Conservation (phyloP, 2,329 filamentous ascomycete genomes). For the Pestalotiopsis sp. region DNA sequence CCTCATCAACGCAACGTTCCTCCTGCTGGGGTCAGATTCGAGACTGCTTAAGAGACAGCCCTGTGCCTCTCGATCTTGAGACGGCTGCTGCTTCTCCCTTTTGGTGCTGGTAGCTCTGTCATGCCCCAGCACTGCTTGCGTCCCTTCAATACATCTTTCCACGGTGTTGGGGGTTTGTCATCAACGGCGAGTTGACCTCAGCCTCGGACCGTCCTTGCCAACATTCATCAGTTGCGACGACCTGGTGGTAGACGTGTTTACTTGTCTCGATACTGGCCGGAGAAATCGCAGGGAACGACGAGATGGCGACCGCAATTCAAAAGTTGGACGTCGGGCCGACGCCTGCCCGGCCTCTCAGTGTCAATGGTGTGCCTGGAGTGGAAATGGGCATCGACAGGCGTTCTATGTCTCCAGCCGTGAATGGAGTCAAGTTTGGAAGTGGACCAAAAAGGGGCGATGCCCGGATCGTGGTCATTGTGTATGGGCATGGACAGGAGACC, state of each 20-base stretch:
- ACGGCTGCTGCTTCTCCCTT: not conserved
- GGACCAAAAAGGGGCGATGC: slow-evolving; percentile 53
- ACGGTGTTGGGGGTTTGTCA: not conserved
- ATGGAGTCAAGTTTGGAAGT: slow-evolving; percentile 43
- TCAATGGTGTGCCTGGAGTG: slow-evolving; percentile 27
- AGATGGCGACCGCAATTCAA: slow-evolving; percentile 43
- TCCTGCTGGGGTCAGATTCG: not conserved
- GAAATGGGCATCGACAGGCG: slow-evolving; percentile 27
- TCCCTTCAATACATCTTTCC: not conserved
- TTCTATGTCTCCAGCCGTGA: slow-evolving; percentile 20
- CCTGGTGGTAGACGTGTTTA: no score
- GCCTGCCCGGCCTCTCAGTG: slow-evolving; percentile 42
- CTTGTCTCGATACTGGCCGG: not conserved
- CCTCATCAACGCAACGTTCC: not conserved
- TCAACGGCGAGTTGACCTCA: not conserved
- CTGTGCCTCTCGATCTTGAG: not conserved
- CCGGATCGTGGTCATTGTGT: slow-evolving; percentile 66
- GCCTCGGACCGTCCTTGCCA: not conserved
- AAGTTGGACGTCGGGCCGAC: slow-evolving; percentile 49
- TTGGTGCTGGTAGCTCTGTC: slow-evolving; percentile 2
- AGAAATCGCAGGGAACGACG: slow-evolving; percentile 7
- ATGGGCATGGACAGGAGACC: slow-evolving; percentile 68
- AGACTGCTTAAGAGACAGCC: not conserved
- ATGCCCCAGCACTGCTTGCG: not conserved
- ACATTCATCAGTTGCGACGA: not conserved